Evolutionary conservation across 1,139 yeast species (phyloP), one percentile per base, ranked within the genome.

Genomic region (Sugiyamaella castrensis): DNA sequence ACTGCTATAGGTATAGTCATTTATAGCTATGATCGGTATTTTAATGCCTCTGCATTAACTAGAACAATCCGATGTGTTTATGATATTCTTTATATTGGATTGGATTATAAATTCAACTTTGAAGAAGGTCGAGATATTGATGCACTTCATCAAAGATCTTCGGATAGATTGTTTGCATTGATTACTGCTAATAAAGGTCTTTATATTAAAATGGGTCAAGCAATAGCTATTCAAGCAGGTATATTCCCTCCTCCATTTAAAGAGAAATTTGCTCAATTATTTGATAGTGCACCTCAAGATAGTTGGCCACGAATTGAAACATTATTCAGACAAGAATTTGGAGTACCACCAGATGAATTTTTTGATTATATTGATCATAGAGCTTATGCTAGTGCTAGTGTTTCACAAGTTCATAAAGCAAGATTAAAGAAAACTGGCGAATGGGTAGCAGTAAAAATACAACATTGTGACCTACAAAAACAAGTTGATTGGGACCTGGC

Each of bases 131-230:
- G 72, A 38, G 75, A 73, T 40, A 67, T 80, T 12, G 75, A 74
- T 26, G 75, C 74, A 0, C 65, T 86, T 26, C 94, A 86, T 58
- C 81, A 79, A 51, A 66, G 78, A 27, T 78, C 81, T 29, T 79
- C 92, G 2, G 77, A 79, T 40, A 66, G 79, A 42, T 65, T 86
- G 35, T 73, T 78, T 55, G 65, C 76, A 39, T 66, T 85, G 58
- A 64, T 86, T 51, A 67, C 71, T 53, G 64, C 66, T 3, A 86
- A 86, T 61, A 82, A 81, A 60, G 94, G 95, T 0, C 71, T 86
- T 15, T 86, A 83, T 62, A 82, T 86, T 60, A 86, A 86, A 64
- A 66, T 84, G 57, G 91, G 91, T 35, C 91, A 84, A 69, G 83
- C 86, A 34, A 76, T 84, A 37, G 89, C 89, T 13, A 79, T 84